Conservation (phyloP, 2,329 filamentous ascomycete genomes). For the Magnaporthales sp. region DNA sequence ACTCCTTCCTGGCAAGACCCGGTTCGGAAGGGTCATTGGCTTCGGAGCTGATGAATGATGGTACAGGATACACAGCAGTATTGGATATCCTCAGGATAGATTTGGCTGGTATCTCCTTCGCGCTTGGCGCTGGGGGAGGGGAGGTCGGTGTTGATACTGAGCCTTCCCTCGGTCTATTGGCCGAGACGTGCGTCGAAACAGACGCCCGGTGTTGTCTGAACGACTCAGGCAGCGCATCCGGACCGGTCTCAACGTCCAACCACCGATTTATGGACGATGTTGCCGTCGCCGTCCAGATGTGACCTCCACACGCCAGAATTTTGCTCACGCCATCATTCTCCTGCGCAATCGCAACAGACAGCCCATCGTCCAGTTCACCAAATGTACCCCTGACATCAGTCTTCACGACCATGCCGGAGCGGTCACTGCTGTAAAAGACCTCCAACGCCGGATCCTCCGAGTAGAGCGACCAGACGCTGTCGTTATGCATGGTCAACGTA, state of each 20-base stretch:
- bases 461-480: slow-evolving; percentile 93
- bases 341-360: slow-evolving; percentile 84
- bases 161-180: slow-evolving; percentile 22
- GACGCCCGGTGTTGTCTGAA: slow-evolving; percentile 41
- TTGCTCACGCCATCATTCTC: slow-evolving; percentile 78
- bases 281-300: slow-evolving; percentile 84
- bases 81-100: slow-evolving; percentile 78
- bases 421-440: slow-evolving; percentile 91
- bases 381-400: slow-evolving; percentile 74
- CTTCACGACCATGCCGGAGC: slow-evolving; percentile 89
- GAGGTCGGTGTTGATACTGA: slow-evolving; percentile 17
- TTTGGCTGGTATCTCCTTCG: slow-evolving; percentile 64
- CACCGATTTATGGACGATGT: slow-evolving; percentile 90
- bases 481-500: slow-evolving; percentile 97
- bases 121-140: slow-evolving; percentile 26
- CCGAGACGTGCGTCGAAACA: slow-evolving; percentile 28
- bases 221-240: slow-evolving; percentile 53
- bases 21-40: slow-evolving; percentile 37
- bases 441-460: slow-evolving; percentile 79
- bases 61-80: slow-evolving; percentile 66
- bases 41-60: slow-evolving; percentile 29
- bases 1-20: slow-evolving; percentile 37
- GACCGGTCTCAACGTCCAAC: slow-evolving; percentile 74
- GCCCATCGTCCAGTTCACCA: slow-evolving; percentile 73
- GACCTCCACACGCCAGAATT: slow-evolving; percentile 59